phyloP scores from a whole-genome alignment of 768 basidiomycete species.

The Trametes villosa region DNA sequence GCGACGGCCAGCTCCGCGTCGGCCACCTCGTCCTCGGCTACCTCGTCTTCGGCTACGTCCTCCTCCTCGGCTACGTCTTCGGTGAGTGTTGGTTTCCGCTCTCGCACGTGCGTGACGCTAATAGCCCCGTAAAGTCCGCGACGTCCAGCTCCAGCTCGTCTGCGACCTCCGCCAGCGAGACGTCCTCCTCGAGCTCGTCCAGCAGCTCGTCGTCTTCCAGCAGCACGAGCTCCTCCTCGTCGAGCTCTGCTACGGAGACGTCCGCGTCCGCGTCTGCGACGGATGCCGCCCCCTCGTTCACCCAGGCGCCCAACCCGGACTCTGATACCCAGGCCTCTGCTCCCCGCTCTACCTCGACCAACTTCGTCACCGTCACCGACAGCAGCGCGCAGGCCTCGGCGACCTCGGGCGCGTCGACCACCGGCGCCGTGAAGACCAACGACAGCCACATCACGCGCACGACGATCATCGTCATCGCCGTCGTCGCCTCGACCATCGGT shows the following conservation, averaged over 20 bases:
- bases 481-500: slow-evolving; percentile 69
- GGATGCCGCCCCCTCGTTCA: neutral
- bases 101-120: neutral
- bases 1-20: neutral
- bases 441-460: slow-evolving; percentile 46
- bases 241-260: neutral
- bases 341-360: slow-evolving; percentile 13
- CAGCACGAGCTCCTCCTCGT: slow-evolving; percentile 8
- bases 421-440: slow-evolving; percentile 31
- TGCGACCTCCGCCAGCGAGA: neutral
- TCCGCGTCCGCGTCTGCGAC: slow-evolving; percentile 7
- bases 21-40: neutral
- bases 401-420: slow-evolving; percentile 16
- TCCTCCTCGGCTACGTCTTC: neutral
- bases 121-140: neutral
- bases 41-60: slow-evolving; percentile 1
- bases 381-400: slow-evolving; percentile 35
- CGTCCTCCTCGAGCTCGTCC: slow-evolving; percentile 19
- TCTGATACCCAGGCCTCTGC: slow-evolving; percentile 21
- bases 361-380: slow-evolving; percentile 15
- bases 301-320: neutral
- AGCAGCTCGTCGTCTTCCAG: slow-evolving; percentile 10
- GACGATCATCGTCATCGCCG: slow-evolving; percentile 65
- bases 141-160: neutral
- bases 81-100: neutral